Conservation (phyloP, 2,329 filamentous ascomycete genomes). For the Grosmannia huntii region DNA sequence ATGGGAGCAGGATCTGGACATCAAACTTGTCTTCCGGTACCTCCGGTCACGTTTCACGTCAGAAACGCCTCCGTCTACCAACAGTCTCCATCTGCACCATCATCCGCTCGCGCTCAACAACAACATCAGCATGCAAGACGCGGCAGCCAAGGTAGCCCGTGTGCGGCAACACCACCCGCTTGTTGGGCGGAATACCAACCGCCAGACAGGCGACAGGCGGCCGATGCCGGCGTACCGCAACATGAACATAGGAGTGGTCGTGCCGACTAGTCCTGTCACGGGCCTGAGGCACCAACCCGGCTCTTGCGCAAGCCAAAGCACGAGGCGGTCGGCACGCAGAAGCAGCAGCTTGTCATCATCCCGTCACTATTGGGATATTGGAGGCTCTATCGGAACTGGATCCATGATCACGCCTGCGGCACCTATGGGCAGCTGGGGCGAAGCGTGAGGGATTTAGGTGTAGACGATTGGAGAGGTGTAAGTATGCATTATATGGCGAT, state of each 20-base stretch:
- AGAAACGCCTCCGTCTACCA: constrained; percentile 19
- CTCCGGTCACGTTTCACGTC: constrained; percentile 62
- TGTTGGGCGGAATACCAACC: constrained; percentile 38
- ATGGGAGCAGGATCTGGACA: constrained; percentile 87
- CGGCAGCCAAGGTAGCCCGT: constrained; percentile 64
- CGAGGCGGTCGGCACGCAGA: constrained; percentile 54
- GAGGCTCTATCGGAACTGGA: constrained; percentile 64
- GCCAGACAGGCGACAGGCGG: constrained; percentile 28
- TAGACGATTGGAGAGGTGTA: not conserved
- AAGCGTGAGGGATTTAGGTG: constrained; percentile 34
- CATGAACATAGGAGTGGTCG: constrained; percentile 16
- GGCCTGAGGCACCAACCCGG: constrained; percentile 34
- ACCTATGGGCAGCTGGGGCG: constrained; percentile 67
- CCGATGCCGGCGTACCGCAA: constrained; percentile 34
- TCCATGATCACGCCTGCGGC: constrained; percentile 55
- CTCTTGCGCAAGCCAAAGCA: constrained; percentile 84
- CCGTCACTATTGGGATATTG: constrained; percentile 86
- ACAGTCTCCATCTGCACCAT: not conserved
- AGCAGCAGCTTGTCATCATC: constrained; percentile 58
- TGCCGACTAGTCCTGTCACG: constrained; percentile 32
- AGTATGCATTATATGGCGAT: not conserved
- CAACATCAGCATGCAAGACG: constrained; percentile 41
- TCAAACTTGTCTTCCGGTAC: constrained; percentile 85
- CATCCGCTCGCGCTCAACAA: constrained; percentile 1
- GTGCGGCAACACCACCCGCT: constrained; percentile 85